Conservation (phyloP, 768 basidiomycete genomes). For the Boletus barrowsii region DNA sequence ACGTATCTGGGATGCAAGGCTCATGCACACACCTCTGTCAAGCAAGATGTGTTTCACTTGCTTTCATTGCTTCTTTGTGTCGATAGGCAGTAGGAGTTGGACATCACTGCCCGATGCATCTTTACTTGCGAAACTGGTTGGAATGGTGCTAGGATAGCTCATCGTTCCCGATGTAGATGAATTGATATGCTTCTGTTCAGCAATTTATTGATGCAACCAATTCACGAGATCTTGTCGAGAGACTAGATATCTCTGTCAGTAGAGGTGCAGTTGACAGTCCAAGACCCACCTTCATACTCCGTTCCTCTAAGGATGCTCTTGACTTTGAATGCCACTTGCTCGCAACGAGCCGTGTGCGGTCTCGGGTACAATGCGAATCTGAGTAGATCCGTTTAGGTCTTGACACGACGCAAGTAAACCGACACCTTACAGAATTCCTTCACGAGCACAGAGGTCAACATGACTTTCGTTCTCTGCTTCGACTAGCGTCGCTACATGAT, state of each 20-base stretch:
- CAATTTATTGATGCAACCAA: conserved; percentile 74
- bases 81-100: conserved; percentile 64
- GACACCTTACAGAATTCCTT: conserved; percentile 73
- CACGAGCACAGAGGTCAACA: conserved; percentile 65
- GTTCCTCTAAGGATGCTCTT: conserved; percentile 79
- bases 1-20: not conserved
- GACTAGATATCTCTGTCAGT: conserved; percentile 38
- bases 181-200: conserved; percentile 77
- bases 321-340: conserved; percentile 72
- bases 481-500: conserved; percentile 75
- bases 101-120: conserved; percentile 42
- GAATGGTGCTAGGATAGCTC: conserved; percentile 38
- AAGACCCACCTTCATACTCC: conserved; percentile 62
- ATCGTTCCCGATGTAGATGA: conserved; percentile 58
- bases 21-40: conserved; percentile 52
- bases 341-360: conserved; percentile 53
- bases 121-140: conserved; percentile 32
- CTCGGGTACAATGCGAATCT: conserved; percentile 54
- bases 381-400: conserved; percentile 41
- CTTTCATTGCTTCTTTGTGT: conserved; percentile 72
- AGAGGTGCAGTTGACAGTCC: not conserved
- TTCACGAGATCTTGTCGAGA: conserved; percentile 67
- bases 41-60: conserved; percentile 65
- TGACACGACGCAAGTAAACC: not conserved
- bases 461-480: conserved; percentile 64